phyloP scores from a whole-genome alignment of 352 stramenopile species.

The Phytopythium aichiense region DNA sequence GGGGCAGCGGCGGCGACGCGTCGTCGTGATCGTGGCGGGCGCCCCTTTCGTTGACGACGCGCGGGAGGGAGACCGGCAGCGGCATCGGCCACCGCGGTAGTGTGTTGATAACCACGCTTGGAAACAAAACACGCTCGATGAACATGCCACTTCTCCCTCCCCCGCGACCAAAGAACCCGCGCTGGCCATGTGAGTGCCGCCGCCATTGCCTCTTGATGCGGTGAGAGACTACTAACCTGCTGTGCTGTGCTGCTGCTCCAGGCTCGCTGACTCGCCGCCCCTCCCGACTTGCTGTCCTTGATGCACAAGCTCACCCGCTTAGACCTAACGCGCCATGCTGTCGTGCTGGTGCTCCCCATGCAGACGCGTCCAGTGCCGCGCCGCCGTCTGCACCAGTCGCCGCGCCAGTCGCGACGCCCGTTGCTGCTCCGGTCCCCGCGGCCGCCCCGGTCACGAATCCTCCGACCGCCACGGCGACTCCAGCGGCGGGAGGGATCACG shows the following conservation, averaged over 20 bases:
- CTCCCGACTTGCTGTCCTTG: not conserved
- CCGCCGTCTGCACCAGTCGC: slow-evolving; percentile 10
- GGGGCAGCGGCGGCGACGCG: slow-evolving; percentile 38
- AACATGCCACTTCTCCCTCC: slow-evolving; percentile 6
- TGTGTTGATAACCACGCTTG: slow-evolving; percentile 7
- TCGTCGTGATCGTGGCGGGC: slow-evolving; percentile 30
- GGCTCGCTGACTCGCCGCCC: not conserved
- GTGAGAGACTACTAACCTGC: not conserved
- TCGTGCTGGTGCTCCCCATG: not conserved
- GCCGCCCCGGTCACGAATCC: slow-evolving; percentile 10
- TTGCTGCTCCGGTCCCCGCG: slow-evolving; percentile 8
- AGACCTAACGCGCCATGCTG: not conserved
- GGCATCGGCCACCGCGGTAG: not conserved
- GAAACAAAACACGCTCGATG: not conserved
- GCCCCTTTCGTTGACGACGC: too few species aligned
- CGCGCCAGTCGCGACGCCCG: slow-evolving; percentile 7
- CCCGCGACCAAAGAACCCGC: not conserved
- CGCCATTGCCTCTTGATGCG: not conserved
- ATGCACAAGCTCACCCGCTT: not conserved
- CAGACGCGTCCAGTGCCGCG: not conserved
- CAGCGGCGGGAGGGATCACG: slow-evolving; percentile 38
- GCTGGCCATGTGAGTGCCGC: slow-evolving; percentile 8
- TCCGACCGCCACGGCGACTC: slow-evolving; percentile 15
- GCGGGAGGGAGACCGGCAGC: slow-evolving; percentile 1
- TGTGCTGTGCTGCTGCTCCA: not conserved